phyloP scores from a whole-genome alignment of 2,329 filamentous ascomycete species.

The Penicillium sp. region DNA sequence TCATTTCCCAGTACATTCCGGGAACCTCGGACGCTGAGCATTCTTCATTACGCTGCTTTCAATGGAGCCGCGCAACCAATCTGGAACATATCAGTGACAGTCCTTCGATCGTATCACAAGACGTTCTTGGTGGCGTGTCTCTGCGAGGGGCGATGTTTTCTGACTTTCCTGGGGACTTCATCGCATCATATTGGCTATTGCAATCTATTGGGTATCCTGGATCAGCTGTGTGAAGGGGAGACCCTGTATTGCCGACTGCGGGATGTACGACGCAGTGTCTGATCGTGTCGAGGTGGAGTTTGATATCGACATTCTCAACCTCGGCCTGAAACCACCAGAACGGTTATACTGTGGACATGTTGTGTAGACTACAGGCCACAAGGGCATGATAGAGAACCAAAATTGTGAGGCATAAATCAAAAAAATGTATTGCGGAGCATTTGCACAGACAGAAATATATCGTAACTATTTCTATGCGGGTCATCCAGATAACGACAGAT shows the following conservation, averaged over 20 bases:
- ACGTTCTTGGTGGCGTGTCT: neutral
- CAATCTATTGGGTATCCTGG: neutral
- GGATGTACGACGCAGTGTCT: neutral
- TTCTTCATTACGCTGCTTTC: constrained; percentile 15
- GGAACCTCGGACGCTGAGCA: constrained; percentile 2
- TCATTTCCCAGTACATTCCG: constrained; percentile 9
- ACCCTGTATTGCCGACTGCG: neutral
- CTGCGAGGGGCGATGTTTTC: neutral
- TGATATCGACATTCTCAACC: neutral
- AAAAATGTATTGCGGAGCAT: neutral
- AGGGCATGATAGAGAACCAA: too few species aligned
- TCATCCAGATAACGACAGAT: neutral
- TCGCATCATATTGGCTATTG: neutral
- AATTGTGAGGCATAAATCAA: neutral
- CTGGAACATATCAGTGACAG: neutral
- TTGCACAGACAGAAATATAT: neutral
- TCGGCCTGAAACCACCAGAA: neutral
- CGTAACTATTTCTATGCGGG: neutral
- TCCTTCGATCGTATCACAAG: neutral
- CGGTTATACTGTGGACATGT: too few species aligned
- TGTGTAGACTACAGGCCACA: too few species aligned
- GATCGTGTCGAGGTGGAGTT: neutral
- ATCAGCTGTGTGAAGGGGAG: neutral
- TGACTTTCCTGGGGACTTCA: neutral
- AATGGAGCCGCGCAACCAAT: constrained; percentile 15